Base-by-base conservation (phyloP, 78 protist species). In the Diacronema lutheri region DNA sequence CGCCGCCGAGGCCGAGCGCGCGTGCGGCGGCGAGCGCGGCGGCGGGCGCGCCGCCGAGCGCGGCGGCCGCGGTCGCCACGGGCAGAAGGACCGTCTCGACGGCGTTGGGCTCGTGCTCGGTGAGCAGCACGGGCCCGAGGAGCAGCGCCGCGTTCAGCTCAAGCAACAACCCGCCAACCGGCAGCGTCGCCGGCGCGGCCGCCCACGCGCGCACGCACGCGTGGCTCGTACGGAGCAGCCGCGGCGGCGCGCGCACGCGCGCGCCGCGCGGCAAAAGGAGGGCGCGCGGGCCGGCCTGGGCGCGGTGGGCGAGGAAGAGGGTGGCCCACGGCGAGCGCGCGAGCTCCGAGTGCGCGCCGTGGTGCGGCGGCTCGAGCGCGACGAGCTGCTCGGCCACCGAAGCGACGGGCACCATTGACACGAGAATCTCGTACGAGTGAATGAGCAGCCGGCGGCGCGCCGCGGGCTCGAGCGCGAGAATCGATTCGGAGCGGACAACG, bases 331-430 rank as follows among this genome's bases (percentile, higher is more conserved):
- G 71, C n/a, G 89, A 64, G 35, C 26, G 38, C n/a, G 5, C 16
- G 86, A 60, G 57, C 7, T 13, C 40, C 72, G 14, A 7, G 1
- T 23, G n/a, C 33, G 57, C 46, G 88, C 85, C 33, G 86, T 1
- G 4, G 55, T 79, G 84, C 50, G 56, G 55, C 50, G 46, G 20
- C 6, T 13, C 69, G 14, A 6, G 88, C 64, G 71, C 0, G 26
- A 41, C 38, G 20, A 66, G 57, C 23, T 88, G 93, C 16, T 46
- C 56, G 1, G 89, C 10, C 29, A 92, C 50, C 11, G 98, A 96
- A 0, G 95, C 91, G 91, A 94, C 90, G 5, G 98, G 98, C 4
- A 97, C 94, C 94, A 94, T 94, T 41, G 96, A 77, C 31, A 96
- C 56, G 23, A 96, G 61, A 10, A 91, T 13, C 3, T 82, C 74